Evolutionary conservation across 2,329 filamentous ascomycete species (phyloP).

Genomic region (Myriosclerotinia duriaeana): DNA sequence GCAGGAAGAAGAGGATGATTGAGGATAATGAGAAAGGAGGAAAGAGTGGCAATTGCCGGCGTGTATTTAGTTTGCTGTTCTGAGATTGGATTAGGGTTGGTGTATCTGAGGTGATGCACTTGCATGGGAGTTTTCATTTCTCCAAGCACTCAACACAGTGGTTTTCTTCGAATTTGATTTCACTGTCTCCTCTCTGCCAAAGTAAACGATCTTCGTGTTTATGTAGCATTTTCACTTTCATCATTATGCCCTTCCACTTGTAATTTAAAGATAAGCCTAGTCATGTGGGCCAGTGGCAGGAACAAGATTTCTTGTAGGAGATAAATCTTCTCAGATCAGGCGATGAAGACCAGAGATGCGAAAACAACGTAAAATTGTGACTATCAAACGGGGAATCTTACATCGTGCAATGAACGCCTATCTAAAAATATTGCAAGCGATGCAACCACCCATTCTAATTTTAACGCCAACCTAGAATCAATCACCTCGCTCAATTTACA

Average conservation of each 20-base stretch:
- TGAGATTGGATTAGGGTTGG: not conserved
- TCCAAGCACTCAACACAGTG: not conserved
- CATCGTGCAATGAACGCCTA: slow-evolving; percentile 4
- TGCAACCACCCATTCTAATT: slow-evolving; percentile 7
- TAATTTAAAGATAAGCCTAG: not conserved
- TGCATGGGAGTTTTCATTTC: not conserved
- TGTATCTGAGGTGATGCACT: not conserved
- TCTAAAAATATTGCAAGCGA: slow-evolving; percentile 14
- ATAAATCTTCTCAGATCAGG: not conserved
- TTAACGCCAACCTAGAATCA: slow-evolving; percentile 8
- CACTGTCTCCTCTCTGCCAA: no score
- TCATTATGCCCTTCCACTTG: not conserved
- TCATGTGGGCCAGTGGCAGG: not conserved
- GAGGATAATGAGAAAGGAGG: no score
- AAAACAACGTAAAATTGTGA: not conserved
- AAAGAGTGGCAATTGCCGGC: no score
- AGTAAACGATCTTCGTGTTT: not conserved
- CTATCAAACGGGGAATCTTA: slow-evolving; percentile 17
- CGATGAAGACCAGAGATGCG: not conserved
- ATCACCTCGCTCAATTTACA: not conserved
- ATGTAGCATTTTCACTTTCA: not conserved
- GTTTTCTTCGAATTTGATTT: no score
- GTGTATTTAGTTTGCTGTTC: not conserved
- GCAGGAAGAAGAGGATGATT: not conserved
- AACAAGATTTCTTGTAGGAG: no score